phyloP scores from a whole-genome alignment of 495 filamentous ascomycete genomes.

The Xylaria palmicola region DNA sequence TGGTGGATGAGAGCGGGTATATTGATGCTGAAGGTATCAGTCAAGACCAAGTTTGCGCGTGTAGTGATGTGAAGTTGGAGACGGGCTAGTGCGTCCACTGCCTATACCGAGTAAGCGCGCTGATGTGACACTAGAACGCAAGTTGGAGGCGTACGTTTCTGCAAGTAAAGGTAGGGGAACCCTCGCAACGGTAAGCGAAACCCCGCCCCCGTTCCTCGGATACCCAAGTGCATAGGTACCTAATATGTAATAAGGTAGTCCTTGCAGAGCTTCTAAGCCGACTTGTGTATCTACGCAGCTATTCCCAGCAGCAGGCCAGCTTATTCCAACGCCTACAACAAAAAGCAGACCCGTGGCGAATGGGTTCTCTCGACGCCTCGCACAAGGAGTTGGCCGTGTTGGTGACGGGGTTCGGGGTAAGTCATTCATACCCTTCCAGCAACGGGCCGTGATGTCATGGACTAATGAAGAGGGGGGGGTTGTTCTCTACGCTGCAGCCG shows the following conservation, averaged over 20 bases:
- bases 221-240: neutral
- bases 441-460: neutral
- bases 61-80: neutral
- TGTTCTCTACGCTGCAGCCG: slow-evolving; percentile 51
- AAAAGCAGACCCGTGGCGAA: slow-evolving; percentile 10
- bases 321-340: neutral
- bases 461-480: slow-evolving; percentile 9
- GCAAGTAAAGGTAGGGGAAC: slow-evolving; percentile 1
- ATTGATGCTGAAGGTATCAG: neutral
- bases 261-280: neutral
- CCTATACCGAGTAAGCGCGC: too few relatives aligned
- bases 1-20: neutral
- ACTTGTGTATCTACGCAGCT: too few relatives aligned
- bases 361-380: slow-evolving; percentile 38
- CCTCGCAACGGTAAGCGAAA: too few relatives aligned
- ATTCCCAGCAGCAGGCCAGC: neutral
- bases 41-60: neutral
- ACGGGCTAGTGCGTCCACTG: too few relatives aligned
- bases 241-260: neutral
- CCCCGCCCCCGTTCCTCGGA: neutral
- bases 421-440: slow-evolving; percentile 26
- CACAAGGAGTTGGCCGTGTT: slow-evolving; percentile 61
- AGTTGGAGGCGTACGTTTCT: too few relatives aligned
- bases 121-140: neutral
- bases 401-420: slow-evolving; percentile 72